Base-by-base conservation (phyloP, 768 basidiomycete species). In the Auricularia sp. region DNA sequence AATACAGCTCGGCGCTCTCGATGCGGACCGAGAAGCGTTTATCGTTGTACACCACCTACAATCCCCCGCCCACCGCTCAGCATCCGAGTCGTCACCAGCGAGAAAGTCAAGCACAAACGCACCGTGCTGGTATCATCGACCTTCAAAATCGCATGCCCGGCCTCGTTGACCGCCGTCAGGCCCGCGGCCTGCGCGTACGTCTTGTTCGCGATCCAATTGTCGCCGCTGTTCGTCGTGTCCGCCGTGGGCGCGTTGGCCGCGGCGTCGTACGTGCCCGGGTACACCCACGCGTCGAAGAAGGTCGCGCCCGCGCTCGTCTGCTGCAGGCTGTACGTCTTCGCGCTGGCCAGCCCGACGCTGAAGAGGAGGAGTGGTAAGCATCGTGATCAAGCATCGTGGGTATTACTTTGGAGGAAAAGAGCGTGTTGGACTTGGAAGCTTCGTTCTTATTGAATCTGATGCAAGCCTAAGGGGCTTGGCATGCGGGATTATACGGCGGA, bases 91-190 rank as follows among this genome's bases (percentile, higher is more conserved):
- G 29, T 29, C 29, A 29, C 29, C 29, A 29, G 29, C 29, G 29
- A 29, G 29, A 29, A 29, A 29, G 29, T 29, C 29, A 29, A 29
- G 29, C 29, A 0, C 29, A 29, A 70, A 71, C 6, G 43, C 44
- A 14, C 67, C 6, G 59, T 60, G 21, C 68, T 70, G 3, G 67
- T 68, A 64, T 73, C 72, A 68, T 74, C 73, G 23, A 74, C 74
- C 64, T 70, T 69, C 62, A 76, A 69, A 61, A 76, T 70, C 1
- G 73, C 74, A 39, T 74, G 73, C 16, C 72, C 72, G 21, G 71
- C 70, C 35, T 61, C 36, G 42, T 73, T 72, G 62, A 71, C 44
- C 60, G 68, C 71, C 12, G 68, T 67, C 44, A 72, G 66, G 29
- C 56, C 56, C 16, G 23, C 56, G 12, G 11, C 10, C 56, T 59